These are phyloP conservation scores for Alternaria sp. DNA, from an alignment of 2,329 filamentous ascomycete genomes.

Conservation along the genomic window DNA sequence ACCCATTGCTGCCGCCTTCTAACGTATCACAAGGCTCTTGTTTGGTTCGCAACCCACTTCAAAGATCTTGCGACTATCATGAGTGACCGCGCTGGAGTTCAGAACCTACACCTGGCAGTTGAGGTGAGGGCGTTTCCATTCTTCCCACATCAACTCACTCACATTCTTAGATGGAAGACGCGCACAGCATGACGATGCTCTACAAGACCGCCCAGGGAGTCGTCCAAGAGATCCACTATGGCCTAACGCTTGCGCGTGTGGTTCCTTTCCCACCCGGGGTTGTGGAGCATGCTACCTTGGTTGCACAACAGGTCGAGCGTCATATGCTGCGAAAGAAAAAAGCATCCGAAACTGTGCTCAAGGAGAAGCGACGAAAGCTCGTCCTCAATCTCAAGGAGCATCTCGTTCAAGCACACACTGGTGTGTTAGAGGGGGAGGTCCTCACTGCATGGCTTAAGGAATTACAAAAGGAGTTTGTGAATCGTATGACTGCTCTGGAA, in stretches of 20 bases:
- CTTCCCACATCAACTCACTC: conserved; percentile 1
- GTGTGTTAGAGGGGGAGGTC: conserved; percentile 68
- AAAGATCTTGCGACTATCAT: conserved; percentile 79
- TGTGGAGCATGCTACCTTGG: conserved; percentile 69
- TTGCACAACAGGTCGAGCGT: conserved; percentile 68
- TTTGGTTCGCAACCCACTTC: conserved; percentile 97
- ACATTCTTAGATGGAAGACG: conserved; percentile 47
- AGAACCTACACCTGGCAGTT: conserved; percentile 82
- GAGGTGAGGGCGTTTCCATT: conserved; percentile 57
- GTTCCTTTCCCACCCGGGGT: conserved; percentile 74
- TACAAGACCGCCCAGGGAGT: conserved; percentile 81
- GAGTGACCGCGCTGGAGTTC: conserved; percentile 75
- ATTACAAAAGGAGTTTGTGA: conserved; percentile 77
- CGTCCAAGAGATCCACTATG: conserved; percentile 77
- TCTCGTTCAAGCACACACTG: conserved; percentile 70
- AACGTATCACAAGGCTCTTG: conserved; percentile 60
- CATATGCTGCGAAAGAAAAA: conserved; percentile 65
- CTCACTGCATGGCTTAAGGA: conserved; percentile 69
- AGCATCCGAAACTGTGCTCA: conserved; percentile 63
- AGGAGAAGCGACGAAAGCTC: conserved; percentile 72
- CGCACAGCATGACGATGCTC: conserved; percentile 79
- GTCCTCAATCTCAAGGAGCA: conserved; percentile 76
- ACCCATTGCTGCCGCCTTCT: not conserved
- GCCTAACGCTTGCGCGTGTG: conserved; percentile 78
- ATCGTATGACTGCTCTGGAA: conserved; percentile 72